These are phyloP conservation scores for Boletales sp. DNA, from an alignment of 768 basidiomycete species.

Conservation along the genomic window DNA sequence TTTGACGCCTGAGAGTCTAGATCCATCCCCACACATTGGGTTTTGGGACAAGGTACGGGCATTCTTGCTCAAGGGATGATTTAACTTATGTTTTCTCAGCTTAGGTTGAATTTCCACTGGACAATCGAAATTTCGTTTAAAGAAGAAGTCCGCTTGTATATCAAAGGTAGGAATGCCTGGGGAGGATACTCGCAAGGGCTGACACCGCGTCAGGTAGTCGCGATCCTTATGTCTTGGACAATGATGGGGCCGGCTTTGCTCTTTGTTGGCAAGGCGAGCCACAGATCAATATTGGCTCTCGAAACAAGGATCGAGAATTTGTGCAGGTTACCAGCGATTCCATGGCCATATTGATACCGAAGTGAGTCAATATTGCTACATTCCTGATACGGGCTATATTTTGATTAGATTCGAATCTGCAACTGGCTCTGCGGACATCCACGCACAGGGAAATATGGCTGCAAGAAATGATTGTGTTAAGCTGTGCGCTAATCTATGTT, in stretches of 20 bases:
- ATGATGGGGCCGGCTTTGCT: conserved; percentile 81
- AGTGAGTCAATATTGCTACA: conserved; percentile 46
- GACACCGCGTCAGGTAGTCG: conserved; percentile 57
- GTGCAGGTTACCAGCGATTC: conserved; percentile 79
- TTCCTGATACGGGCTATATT: background rate
- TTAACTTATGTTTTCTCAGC: conserved; percentile 33
- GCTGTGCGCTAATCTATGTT: conserved; percentile 77
- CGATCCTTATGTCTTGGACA: conserved; percentile 70
- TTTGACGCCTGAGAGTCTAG: conserved; percentile 70
- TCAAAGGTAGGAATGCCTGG: conserved; percentile 63
- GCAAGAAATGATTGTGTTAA: conserved; percentile 48
- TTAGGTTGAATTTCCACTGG: conserved; percentile 85
- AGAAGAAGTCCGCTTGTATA: conserved; percentile 70
- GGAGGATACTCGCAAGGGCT: background rate
- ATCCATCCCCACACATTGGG: conserved; percentile 78
- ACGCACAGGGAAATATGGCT: conserved; percentile 18
- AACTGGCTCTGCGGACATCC: conserved; percentile 4
- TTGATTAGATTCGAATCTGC: conserved; percentile 20
- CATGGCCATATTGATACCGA: conserved; percentile 82
- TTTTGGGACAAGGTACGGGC: conserved; percentile 90
- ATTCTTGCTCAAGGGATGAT: background rate
- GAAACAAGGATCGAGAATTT: conserved; percentile 70
- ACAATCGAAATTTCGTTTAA: conserved; percentile 61
- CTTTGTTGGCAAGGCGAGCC: conserved; percentile 81
- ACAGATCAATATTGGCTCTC: conserved; percentile 62